These are phyloP conservation scores for Camellia japonica DNA, from an alignment of 148 eudicot species.

Conservation along the genomic window DNA sequence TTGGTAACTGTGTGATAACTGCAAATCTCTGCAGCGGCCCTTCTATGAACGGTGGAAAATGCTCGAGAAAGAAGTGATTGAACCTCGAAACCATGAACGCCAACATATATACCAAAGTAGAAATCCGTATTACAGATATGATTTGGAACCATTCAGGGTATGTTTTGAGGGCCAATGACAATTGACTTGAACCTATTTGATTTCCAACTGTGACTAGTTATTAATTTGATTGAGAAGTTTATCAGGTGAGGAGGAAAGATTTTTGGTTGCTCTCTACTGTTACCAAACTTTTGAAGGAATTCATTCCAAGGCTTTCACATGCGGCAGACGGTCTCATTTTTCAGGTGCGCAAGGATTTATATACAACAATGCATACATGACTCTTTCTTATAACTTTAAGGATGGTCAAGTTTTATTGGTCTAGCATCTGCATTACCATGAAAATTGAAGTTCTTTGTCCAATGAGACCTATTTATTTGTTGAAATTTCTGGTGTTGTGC, in stretches of 20 bases:
- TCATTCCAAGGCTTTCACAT: constrained; percentile 90
- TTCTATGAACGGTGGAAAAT: constrained; percentile 92
- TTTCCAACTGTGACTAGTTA: constrained; percentile 10
- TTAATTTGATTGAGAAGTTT: constrained; percentile 11
- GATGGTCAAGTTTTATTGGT: neutral
- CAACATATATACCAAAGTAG: constrained; percentile 46
- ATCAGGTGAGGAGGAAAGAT: constrained; percentile 92
- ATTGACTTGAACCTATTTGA: neutral
- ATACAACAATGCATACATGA: neutral
- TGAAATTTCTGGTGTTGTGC: neutral
- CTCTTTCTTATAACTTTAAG: neutral
- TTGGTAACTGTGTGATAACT: constrained; percentile 10
- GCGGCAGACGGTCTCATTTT: constrained; percentile 96
- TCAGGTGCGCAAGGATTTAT: constrained; percentile 56
- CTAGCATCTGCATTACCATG: neutral
- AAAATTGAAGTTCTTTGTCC: neutral
- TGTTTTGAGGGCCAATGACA: constrained; percentile 15
- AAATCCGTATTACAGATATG: constrained; percentile 78
- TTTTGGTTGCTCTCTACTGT: constrained; percentile 95
- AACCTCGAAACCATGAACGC: constrained; percentile 80
- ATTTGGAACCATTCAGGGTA: constrained; percentile 94
- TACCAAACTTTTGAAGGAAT: constrained; percentile 73
- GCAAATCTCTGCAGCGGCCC: constrained; percentile 60
- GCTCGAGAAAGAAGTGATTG: constrained; percentile 90
- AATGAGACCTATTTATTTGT: neutral